These are phyloP conservation scores for Paramarasmius palmivorus DNA, from an alignment of 1,284 basidiomycete genomes.

Conservation along the genomic window DNA sequence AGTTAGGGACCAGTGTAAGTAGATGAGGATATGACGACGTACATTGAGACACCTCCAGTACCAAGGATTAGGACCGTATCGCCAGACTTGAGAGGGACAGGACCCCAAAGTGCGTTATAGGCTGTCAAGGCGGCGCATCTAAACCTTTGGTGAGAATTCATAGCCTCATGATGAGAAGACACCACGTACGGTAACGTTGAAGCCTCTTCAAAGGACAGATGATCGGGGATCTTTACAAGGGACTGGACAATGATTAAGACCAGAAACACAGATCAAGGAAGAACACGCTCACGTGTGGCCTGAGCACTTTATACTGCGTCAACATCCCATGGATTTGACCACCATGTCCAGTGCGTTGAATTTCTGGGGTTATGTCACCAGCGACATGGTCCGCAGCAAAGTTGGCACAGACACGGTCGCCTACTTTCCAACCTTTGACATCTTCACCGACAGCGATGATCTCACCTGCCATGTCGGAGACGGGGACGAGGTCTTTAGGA, in stretches of 20 bases:
- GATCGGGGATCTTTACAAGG: constrained; percentile 41
- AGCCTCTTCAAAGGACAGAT: constrained; percentile 47
- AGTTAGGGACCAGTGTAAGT: background rate
- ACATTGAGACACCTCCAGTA: constrained; percentile 50
- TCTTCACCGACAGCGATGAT: constrained; percentile 46
- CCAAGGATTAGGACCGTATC: constrained; percentile 45
- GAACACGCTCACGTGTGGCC: constrained; percentile 30
- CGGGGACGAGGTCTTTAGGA: constrained; percentile 36
- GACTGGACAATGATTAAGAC: constrained; percentile 20
- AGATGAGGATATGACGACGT: no score
- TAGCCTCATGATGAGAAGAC: background rate
- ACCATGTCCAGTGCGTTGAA: constrained; percentile 35
- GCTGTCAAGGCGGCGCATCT: constrained; percentile 48
- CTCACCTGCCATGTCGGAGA: constrained; percentile 56
- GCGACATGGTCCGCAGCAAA: constrained; percentile 32
- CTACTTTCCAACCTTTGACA: constrained; percentile 39
- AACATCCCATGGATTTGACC: constrained; percentile 45
- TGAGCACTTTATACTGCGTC: constrained; percentile 41
- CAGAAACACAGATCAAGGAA: no score
- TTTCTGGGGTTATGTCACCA: constrained; percentile 29
- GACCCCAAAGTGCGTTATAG: constrained; percentile 42
- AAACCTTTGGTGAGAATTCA: background rate
- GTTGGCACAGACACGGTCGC: constrained; percentile 48
- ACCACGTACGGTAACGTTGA: constrained; percentile 37
- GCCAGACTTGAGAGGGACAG: constrained; percentile 36